Evolutionary conservation across 169 alveolate genomes (phyloP).

Genomic region (Hammondia hammondi): DNA sequence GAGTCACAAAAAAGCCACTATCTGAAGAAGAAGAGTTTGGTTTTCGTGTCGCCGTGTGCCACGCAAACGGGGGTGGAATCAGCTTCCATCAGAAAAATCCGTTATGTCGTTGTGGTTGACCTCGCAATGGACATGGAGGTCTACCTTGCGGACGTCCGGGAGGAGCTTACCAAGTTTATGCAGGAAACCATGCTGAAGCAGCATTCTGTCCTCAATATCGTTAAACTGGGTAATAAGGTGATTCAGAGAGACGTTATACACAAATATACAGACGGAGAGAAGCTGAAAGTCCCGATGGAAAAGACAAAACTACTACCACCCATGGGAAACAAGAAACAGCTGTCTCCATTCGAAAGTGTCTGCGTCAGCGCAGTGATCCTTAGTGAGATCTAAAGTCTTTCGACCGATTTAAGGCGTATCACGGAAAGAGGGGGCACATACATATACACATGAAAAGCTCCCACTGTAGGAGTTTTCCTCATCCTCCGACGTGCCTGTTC

Average conservation of each 20-base stretch:
- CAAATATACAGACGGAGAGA: not conserved
- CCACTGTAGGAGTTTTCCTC: too few relatives aligned
- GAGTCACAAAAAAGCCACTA: not conserved
- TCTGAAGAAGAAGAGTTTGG: not conserved
- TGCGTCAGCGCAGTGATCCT: too few relatives aligned
- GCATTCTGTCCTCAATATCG: slow-evolving; percentile 28
- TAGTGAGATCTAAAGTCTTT: too few relatives aligned
- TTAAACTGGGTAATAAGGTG: slow-evolving; percentile 47
- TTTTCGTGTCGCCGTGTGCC: not conserved
- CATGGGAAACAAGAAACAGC: not conserved
- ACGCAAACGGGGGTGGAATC: not conserved
- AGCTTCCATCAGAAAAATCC: not conserved
- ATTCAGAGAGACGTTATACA: not conserved
- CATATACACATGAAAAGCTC: too few relatives aligned
- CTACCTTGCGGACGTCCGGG: slow-evolving; percentile 22
- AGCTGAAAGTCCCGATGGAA: not conserved
- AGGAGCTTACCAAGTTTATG: slow-evolving; percentile 27
- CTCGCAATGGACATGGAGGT: slow-evolving; percentile 5
- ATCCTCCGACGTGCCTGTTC: too few relatives aligned
- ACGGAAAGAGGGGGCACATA: too few relatives aligned
- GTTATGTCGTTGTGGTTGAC: slow-evolving; percentile 8
- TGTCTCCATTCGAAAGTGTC: not conserved
- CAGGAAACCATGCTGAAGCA: slow-evolving; percentile 45
- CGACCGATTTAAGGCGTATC: too few relatives aligned
- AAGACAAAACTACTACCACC: not conserved